phyloP scores from a whole-genome alignment of 2,329 filamentous ascomycete species.

The Verticillium nubilum region DNA sequence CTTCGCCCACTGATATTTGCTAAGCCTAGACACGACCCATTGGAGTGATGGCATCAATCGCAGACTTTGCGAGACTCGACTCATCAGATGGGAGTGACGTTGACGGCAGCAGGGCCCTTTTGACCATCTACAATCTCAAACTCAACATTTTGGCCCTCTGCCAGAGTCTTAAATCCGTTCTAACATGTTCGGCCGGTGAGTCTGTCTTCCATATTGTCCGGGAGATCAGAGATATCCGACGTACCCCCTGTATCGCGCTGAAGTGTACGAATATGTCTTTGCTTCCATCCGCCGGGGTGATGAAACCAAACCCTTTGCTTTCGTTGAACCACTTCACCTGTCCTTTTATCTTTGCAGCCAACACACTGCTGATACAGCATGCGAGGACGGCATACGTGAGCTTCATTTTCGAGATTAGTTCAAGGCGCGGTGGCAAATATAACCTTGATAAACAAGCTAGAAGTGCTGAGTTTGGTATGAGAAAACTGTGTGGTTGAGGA shows the following conservation, averaged over 20 bases:
- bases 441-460: too few relatives aligned
- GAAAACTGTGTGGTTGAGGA: too few relatives aligned
- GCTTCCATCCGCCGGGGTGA: not conserved
- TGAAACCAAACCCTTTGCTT: not conserved
- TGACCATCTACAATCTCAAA: not conserved
- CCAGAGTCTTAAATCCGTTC: not conserved
- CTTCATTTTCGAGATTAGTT: too few relatives aligned
- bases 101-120: not conserved
- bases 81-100: too few relatives aligned
- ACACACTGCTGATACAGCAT: too few relatives aligned
- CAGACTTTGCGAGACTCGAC: too few relatives aligned
- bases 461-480: too few relatives aligned
- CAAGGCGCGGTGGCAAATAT: too few relatives aligned
- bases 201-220: not conserved
- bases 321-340: not conserved
- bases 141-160: not conserved
- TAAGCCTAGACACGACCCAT: too few relatives aligned
- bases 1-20: too few relatives aligned
- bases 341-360: not conserved
- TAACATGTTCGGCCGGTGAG: not conserved
- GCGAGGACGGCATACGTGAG: too few relatives aligned
- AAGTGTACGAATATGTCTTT: not conserved
- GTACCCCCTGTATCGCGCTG: not conserved
- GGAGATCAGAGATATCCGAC: not conserved
- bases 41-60: too few relatives aligned